A percentile compares a stretch with the other conserved stretches of the same genome.
These are phyloP conservation scores for Mycena rosella DNA, from an alignment of 768 basidiomycete species.

Conservation along the genomic window DNA sequence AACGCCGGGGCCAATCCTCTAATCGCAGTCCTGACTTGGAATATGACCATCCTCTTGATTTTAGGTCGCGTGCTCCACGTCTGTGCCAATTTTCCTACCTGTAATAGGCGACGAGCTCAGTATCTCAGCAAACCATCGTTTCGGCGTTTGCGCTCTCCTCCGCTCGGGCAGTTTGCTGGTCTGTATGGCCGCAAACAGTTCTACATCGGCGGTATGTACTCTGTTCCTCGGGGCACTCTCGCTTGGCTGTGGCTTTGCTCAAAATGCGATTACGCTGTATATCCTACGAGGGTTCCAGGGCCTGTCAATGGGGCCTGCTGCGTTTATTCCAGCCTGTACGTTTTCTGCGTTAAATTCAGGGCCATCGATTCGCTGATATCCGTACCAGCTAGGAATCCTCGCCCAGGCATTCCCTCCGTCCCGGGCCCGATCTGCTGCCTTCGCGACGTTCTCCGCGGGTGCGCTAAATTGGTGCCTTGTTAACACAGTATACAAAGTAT, in stretches of 20 bases:
- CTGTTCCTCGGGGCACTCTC: slow-evolving; percentile 57
- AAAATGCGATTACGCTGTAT: slow-evolving; percentile 62
- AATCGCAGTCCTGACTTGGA: background rate
- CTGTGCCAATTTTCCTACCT: slow-evolving; percentile 51
- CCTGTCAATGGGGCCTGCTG: slow-evolving; percentile 69
- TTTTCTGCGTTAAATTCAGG: slow-evolving; percentile 27
- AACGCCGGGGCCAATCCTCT: no score
- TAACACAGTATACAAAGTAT: slow-evolving; percentile 56
- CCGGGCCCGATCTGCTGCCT: slow-evolving; percentile 68
- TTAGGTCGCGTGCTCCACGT: slow-evolving; percentile 45
- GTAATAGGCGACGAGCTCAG: slow-evolving; percentile 51
- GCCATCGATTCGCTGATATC: background rate
- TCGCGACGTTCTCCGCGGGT: slow-evolving; percentile 80
- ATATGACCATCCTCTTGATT: background rate
- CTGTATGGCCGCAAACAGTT: slow-evolving; percentile 69
- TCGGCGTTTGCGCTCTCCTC: slow-evolving; percentile 65
- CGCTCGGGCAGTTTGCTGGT: slow-evolving; percentile 73
- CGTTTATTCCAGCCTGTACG: slow-evolving; percentile 69
- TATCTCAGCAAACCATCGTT: slow-evolving; percentile 55
- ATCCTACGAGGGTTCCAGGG: slow-evolving; percentile 75
- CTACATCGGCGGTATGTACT: slow-evolving; percentile 67
- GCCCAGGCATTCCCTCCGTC: slow-evolving; percentile 71
- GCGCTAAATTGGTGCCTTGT: slow-evolving; percentile 73
- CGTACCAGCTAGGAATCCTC: slow-evolving; percentile 68
- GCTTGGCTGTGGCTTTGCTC: slow-evolving; percentile 64